Conservation (phyloP, 768 basidiomycete species). For the Udeniomyces megalosporus region DNA sequence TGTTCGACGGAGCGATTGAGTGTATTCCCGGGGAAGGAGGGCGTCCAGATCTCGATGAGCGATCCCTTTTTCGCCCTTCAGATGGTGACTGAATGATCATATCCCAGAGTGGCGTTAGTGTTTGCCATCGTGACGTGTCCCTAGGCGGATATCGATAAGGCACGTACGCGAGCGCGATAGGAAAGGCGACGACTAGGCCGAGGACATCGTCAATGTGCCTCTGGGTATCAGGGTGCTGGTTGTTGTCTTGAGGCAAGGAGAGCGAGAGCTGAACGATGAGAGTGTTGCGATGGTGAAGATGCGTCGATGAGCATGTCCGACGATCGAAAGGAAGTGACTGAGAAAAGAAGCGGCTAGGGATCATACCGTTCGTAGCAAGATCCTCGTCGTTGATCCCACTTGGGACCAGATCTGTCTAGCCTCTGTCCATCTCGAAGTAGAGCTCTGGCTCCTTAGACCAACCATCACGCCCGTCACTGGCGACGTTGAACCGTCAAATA, state of each 20-base stretch:
- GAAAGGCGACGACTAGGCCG: conserved; percentile 3
- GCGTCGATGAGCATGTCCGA: too few relatives aligned
- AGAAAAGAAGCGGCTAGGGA: neutral
- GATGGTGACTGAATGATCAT: neutral
- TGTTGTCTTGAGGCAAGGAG: neutral
- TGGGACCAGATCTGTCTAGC: neutral
- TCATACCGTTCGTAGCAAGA: neutral
- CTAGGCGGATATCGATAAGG: neutral
- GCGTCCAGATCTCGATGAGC: conserved; percentile 10
- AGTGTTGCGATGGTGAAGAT: neutral
- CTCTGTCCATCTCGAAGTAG: neutral
- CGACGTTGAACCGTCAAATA: too few relatives aligned
- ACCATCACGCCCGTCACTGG: neutral
- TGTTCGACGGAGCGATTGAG: conserved; percentile 9
- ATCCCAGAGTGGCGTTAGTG: neutral
- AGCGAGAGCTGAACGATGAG: neutral
- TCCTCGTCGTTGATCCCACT: neutral
- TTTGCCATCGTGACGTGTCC: neutral
- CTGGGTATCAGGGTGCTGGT: neutral
- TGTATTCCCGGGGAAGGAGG: conserved; percentile 2
- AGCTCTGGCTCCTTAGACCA: neutral
- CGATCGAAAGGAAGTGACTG: too few relatives aligned
- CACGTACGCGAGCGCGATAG: neutral
- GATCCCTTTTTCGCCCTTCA: conserved; percentile 3
- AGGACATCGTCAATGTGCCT: neutral